Evolutionary conservation across 371 early-diverging fungal species (phyloP).

Genomic region (Haplosporangium sp.): DNA sequence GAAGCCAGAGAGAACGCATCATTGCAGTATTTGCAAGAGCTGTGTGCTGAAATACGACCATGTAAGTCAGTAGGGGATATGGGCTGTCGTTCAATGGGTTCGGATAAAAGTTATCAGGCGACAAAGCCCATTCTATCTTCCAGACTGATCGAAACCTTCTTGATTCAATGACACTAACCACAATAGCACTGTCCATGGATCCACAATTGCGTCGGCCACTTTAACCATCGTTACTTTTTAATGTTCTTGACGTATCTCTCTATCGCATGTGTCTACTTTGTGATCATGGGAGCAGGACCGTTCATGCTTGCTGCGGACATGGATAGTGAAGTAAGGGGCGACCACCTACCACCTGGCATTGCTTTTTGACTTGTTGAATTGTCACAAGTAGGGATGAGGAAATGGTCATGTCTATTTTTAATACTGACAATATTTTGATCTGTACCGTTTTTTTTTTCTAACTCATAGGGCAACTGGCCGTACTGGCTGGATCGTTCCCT

Average conservation of each 20-base stretch:
- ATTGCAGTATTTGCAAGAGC: conserved; percentile 87
- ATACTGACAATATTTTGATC: neutral
- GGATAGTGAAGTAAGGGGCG: conserved; percentile 57
- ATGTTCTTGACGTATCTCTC: conserved; percentile 80
- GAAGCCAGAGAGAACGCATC: conserved; percentile 92
- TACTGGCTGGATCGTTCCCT: conserved; percentile 68
- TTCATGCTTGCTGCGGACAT: conserved; percentile 66
- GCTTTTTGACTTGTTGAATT: neutral
- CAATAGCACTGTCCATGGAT: conserved; percentile 70
- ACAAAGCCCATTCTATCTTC: conserved; percentile 8
- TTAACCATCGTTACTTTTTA: conserved; percentile 85
- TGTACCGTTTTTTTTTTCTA: neutral
- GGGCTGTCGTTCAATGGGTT: neutral
- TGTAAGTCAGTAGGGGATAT: conserved; percentile 54
- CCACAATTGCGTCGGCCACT: conserved; percentile 86
- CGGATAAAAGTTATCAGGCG: conserved; percentile 11
- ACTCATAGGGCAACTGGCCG: conserved; percentile 61
- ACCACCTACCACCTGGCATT: too few relatives aligned
- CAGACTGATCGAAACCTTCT: too few relatives aligned
- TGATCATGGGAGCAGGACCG: conserved; percentile 64
- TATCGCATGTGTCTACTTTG: conserved; percentile 72
- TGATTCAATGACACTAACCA: too few relatives aligned
- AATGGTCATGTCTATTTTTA: neutral
- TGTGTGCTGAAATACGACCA: conserved; percentile 83
- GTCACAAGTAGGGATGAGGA: neutral